Evolutionary conservation across 345 rosid species (phyloP), one percentile per base, ranked within the genome.

Genomic region (Psidium guajava): DNA sequence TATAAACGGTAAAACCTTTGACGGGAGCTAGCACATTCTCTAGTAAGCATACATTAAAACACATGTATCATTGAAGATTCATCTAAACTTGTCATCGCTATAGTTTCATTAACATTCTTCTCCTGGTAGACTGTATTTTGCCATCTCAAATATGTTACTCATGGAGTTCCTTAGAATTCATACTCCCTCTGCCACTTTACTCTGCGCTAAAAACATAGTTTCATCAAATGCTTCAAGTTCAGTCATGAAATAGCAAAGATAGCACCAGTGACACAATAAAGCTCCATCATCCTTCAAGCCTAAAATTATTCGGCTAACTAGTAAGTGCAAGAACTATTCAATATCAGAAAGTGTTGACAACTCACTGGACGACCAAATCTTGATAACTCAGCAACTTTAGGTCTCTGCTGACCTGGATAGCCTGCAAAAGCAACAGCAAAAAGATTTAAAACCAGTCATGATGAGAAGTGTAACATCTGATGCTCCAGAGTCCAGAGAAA

Each of bases 281-380:
- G 22, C 20, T 69, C 11, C 1, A 69, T 69, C 77, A 69, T 69
- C 44, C 21, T 69, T 69, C 77, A 69, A 69, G 24, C 83, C 57
- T n/a, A 82, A 82, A 53, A 82, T 24, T 51, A 52, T 52, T 20
- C 47, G 18, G 47, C 13, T 50, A 53, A 69, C 18, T 18, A 69
- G 12, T 28, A 82, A n/a, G 32, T 13, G 36, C 11, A 36, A 52
- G 83, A 15, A 53, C 83, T 15, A 47, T 81, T 36, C 54, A 52
- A 51, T 6, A 36, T 81, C 52, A 85, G 22, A 32, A 13, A 20
- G 56, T 82, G 47, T 28, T 36, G 64, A 21, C 47, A 82, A 91
- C 96, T 91, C 87, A 94, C 96, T n/a, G 96, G 94, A 82, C 94
- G 93, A 51, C 96, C 94, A 89, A 93, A 93, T 87, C 91, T 94